Base-by-base conservation (phyloP, 2,329 filamentous ascomycete genomes). In the Huntiella decipiens region DNA sequence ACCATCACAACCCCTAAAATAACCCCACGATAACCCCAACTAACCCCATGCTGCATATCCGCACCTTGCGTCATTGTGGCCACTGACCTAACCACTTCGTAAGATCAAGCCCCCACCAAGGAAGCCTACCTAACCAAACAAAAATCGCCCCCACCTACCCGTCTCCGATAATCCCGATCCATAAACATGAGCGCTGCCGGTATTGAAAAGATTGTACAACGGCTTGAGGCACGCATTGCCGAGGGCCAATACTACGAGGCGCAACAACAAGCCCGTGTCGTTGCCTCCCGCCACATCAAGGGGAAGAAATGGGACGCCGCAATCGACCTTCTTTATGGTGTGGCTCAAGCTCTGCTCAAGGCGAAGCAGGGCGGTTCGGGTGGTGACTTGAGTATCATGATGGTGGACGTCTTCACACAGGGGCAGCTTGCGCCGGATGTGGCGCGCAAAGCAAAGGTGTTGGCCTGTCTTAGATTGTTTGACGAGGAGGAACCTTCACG, bases 221-320 rank as follows among this genome's bases (percentile, higher is more conserved):
- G 73, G 19, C 78, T 95, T 60, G 82, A 88, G 65, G 70, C 82
- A 63, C 88, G 85, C 63, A 94, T 94, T 62, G 70, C 76, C 54
- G 85, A 92, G 62, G 88, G 87, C 57, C 80, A 91, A 60, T 95
- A 77, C 71, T 98, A 98, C 67, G 91, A 98, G 72, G 91, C 91
- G 49, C 88, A 96, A 65, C 91, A 98, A 63, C 91, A 98, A 67
- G 84, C 94, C 53, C 85, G 91, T 52, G 87, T 95, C 46, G 88
- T 95, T 54, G 87, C 87, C 51, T 81, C 85, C 35, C 86, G 92
- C 48, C 93, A 98, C 66, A 77, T 88, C 61, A 96, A 96, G 66
- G 72, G 80, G 38, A 67, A 74, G 51, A 88, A 88, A 70, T 95
- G 82, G 73, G 61, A 71, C 54, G 80, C 85, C 10, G 91, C 92